Base-by-base conservation (phyloP, 2,329 filamentous ascomycete genomes). In the Venturia nashicola region DNA sequence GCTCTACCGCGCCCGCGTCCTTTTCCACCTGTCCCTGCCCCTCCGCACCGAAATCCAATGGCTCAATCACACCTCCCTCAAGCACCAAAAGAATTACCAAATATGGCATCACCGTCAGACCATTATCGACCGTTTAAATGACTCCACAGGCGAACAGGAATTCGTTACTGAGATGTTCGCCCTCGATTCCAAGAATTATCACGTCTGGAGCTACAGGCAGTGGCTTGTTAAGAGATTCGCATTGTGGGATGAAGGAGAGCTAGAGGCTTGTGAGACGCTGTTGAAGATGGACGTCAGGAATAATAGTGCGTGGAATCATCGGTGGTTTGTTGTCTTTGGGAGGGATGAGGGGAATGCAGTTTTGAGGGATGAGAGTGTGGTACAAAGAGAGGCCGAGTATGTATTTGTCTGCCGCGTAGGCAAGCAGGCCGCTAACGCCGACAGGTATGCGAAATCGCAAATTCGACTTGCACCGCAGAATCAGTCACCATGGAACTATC, bases 251-350 rank as follows among this genome's bases (percentile, higher is more conserved):
- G 44, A 62, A 34, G 86, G 76, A 5, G 86, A 99, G 79, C 78
- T 95, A 23, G 75, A 79, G 61, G 86, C 87, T 65, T 84, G 90
- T 42, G 88, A 94, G 72, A 76, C 76, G 46, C 82, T 96, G 74
- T 83, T 99, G 65, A 79, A 84, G 65, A 79, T 84, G 42, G 94
- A 99, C 75, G 86, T 97, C 65, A 84, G 92, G 71, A 99, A 99
- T 78, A 99, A 99, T 75, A 94, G 89, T 55, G 94, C 93, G 18
- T 99, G 94, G 94, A 95, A 93, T 68, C 93, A 99, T 79, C 87
- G 94, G 61, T 97, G 94, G 80, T 96, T 93, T 74, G 74, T 97
- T n/a, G 85, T 93, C 20, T 96, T 97, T 82, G 83, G 73, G 79
- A 82, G 79, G 12, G 72, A 73, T 42, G 70, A 74, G 23, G 59